Evolutionary conservation across 768 basidiomycete genomes (phyloP), one percentile per base, ranked within the genome.

Genomic region (Pluteus cervinus): DNA sequence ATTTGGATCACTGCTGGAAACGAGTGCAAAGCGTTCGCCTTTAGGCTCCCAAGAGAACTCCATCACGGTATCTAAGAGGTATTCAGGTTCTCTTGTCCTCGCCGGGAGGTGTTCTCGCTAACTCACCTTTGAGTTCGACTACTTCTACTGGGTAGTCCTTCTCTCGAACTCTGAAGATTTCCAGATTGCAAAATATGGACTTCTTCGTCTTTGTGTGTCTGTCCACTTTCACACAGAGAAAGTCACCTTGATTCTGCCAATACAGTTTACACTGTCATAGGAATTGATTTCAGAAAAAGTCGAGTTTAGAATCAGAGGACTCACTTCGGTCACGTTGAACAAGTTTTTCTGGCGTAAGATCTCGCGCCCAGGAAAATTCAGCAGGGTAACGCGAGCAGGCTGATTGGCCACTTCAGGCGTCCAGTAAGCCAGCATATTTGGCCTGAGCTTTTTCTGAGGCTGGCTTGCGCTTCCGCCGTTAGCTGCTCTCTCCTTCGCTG

Each of bases 41-140:
- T 84, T 85, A n/a, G 96, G 94, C 60, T 98, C 96, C 96, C 96
- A 98, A 31, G 91, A 90, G 60, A 99, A 98, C 51, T 94, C 91
- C 37, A 81, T 82, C 25, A 94, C 94, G 24, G 90, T 80, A 60
- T 97, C 94, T 91, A 54, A 26, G 28, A 41, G 37, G 10, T 28
- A 21, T 23, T 20, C 8, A 15, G 3, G 32, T n/a, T 28, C 29
- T 11, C n/a, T n/a, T 12, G 15, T 18, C 18, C 31, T 6, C 6
- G 21, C 11, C 6, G 36, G 11, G 28, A 20, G 28, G 24, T 12
- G 25, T 24, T 37, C 21, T 42, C 33, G 23, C 29, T 17, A 18
- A 42, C 52, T 37, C 35, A 91, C 91, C 93, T 73, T 98, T 99
- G 35, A 94, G 72, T 62, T 99, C 96, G 36, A 98, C 81, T 25